Base-by-base conservation (phyloP, 2,329 filamentous ascomycete genomes). In the Teratosphaeria gauchensis region DNA sequence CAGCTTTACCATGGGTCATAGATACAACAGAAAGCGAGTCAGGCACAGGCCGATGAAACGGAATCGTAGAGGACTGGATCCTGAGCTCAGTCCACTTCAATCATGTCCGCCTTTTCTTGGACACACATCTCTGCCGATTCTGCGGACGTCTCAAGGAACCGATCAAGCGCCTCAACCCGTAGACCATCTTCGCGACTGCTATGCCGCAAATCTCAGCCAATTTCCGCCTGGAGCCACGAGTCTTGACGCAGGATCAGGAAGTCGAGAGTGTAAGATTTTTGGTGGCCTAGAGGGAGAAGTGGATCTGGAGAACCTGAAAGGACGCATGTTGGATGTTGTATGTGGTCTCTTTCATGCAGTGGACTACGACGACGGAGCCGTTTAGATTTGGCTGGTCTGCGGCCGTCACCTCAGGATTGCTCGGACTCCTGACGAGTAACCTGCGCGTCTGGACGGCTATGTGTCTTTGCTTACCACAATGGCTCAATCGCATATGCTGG, bases 291-390 rank as follows among this genome's bases (percentile, higher is more conserved):
- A 56, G 16, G 54, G 38, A 16, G 54, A 56, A 30, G 31, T 6
- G 38, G 54, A 51, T 46, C 3, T 14, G 12, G 35, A 48, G 24
- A 33, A 56, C 14, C 16, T 56, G 54, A 33, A 38, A 48, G 31
- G 33, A 30, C 28, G 28, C n/a, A 56, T 56, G 54, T 14, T 56
- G 42, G 54, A 56, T 24, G 54, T 56, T 14, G 54, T 56, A n/a
- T 21, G 51, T 8, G 35, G 54, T 4, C 38, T 56, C 28, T 56
- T 56, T 31, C 35, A 56, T 38, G 54, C 35, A 19, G 7, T 56
- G 9, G 54, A 56, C 28, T 56, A 56, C 42, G 54, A 31, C 19
- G 35, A 56, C 19, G 54, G 21, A 2, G 12, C 24, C 5, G 14
- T n/a, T 5, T 56, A 56, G 54, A 21, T 19, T 16, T 48, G n/a